Evolutionary conservation across 2,329 filamentous ascomycete genomes (phyloP), one percentile per base, ranked within the genome.

Genomic region (Paraphoma sp.): DNA sequence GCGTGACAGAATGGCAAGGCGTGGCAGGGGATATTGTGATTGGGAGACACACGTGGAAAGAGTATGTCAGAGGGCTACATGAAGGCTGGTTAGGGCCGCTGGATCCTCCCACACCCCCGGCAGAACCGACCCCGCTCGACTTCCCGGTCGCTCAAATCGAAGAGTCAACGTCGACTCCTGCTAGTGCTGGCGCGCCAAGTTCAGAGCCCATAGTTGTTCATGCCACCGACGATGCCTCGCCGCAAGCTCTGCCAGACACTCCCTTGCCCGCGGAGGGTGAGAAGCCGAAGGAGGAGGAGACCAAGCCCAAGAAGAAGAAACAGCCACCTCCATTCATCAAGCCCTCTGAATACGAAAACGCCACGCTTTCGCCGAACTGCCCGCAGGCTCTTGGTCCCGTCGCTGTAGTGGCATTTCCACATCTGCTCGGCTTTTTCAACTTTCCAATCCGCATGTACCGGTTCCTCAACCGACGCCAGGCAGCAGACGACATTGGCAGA

Each of bases 31-130:
- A 98, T 73, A 83, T 99, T 49, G 87, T 98, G 16, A 87, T 99
- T 67, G 95, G 95, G 11, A 83, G 94, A 54, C 91, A 97, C 74
- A 89, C 94, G 9, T 99, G 95, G 95, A 99, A 97, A 79, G 95
- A 99, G 78, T 99, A 98, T 75, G 82, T 98, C 23, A 85, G 93
- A 56, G 95, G 95, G 45, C 73, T 98, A 64, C 95, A 99, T 74
- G 95, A 99, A 78, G 95, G 95, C 53, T 99, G 95, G 94, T 80
- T 99, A 23, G 94, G 95, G 0, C 93, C 95, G 7, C 80, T 96
- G 43, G 86, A 89, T 56, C 78, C 87, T 53, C 89, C 90, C 1
- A 64, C 68, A 50, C 60, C 50, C 7, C 33, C 54, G 40, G 62
- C 68, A 5, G 51, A 44, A n/a, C 45, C 31, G 16, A 48, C 51